A percentile compares a stretch with the other conserved stretches of the same genome.
phyloP scores from a whole-genome alignment of 768 basidiomycete genomes.

The Amyloporia xantha region DNA sequence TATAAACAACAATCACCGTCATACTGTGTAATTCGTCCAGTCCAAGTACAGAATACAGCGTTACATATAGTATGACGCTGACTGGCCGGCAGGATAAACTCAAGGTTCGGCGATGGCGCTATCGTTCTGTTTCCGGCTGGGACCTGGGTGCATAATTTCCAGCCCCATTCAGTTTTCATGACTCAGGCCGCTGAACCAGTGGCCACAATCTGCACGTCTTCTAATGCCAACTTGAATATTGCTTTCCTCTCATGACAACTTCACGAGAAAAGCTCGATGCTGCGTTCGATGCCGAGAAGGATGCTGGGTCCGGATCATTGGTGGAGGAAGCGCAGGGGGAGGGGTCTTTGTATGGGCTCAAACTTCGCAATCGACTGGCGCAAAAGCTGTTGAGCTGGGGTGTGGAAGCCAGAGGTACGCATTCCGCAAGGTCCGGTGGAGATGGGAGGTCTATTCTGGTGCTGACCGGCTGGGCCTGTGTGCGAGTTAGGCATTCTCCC shows the following conservation, averaged over 20 bases:
- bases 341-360: slow-evolving; percentile 4
- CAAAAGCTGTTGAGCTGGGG: slow-evolving; percentile 25
- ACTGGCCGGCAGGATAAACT: too few species aligned
- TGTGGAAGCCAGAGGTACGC: slow-evolving; percentile 27
- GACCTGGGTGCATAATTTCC: too few species aligned
- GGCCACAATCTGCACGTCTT: too few species aligned
- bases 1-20: too few species aligned
- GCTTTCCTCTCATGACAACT: neutral
- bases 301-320: slow-evolving; percentile 8
- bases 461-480: neutral
- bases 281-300: slow-evolving; percentile 9
- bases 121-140: too few species aligned
- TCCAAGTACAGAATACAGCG: too few species aligned
- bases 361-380: slow-evolving; percentile 12
- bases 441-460: too few species aligned
- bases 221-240: neutral
- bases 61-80: too few species aligned
- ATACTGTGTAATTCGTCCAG: too few species aligned
- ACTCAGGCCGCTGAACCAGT: too few species aligned
- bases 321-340: neutral
- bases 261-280: neutral
- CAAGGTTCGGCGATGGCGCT: too few species aligned
- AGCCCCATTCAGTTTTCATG: too few species aligned
- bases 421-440: neutral
- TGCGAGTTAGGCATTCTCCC: slow-evolving; percentile 28